A percentile compares a stretch with the other conserved stretches of the same genome.
Conservation (phyloP, 495 filamentous ascomycete species). For the Penicillium diatomitis region DNA sequence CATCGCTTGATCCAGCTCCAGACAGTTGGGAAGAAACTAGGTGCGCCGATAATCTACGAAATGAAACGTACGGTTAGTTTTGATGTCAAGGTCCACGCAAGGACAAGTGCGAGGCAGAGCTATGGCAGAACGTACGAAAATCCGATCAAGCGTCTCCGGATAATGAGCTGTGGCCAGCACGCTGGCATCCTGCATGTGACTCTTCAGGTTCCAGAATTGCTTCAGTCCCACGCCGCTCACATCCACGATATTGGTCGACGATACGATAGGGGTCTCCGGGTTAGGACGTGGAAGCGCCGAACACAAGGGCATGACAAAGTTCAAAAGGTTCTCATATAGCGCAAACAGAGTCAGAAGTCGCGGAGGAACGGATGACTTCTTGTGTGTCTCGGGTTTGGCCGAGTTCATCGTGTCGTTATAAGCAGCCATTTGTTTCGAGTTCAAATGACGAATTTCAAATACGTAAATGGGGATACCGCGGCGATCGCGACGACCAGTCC, state of each 20-base stretch:
- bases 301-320: conserved; percentile 77
- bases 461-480: conserved; percentile 86
- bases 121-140: conserved; percentile 50
- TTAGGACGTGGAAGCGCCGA: conserved; percentile 63
- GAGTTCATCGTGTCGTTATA: conserved; percentile 56
- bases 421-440: conserved; percentile 66
- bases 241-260: conserved; percentile 84
- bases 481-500: conserved; percentile 78
- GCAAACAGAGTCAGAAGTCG: conserved; percentile 76
- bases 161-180: conserved; percentile 84
- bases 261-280: conserved; percentile 68
- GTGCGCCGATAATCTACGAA: conserved; percentile 71
- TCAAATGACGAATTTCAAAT: conserved; percentile 73
- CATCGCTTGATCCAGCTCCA: conserved; percentile 94
- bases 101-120: neutral
- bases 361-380: conserved; percentile 40
- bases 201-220: conserved; percentile 89
- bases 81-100: no score
- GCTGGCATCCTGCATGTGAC: conserved; percentile 84
- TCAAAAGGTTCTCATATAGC: conserved; percentile 81
- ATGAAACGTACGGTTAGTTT: neutral
- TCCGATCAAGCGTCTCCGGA: conserved; percentile 80
- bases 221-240: conserved; percentile 73
- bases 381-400: conserved; percentile 49
- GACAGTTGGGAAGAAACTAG: conserved; percentile 84